phyloP scores from a whole-genome alignment of 2,329 filamentous ascomycete genomes.

The Neoascochyta sp. region DNA sequence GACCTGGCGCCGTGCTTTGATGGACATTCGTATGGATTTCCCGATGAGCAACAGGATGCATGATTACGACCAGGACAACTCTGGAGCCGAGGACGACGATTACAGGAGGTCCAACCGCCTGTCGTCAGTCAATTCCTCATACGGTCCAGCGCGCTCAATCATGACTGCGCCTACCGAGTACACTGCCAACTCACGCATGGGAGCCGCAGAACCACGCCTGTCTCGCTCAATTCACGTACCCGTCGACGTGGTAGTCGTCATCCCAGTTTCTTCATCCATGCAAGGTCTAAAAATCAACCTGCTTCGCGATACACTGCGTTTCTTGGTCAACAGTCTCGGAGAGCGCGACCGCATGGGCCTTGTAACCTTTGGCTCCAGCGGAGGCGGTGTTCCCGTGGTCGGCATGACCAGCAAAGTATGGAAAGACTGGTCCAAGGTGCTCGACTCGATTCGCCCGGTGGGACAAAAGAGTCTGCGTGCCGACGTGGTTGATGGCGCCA shows the following conservation, averaged over 20 bases:
- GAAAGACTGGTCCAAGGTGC: constrained; percentile 82
- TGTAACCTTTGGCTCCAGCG: constrained; percentile 93
- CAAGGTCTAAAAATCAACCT: constrained; percentile 98
- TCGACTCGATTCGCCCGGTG: constrained; percentile 84
- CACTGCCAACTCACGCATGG: constrained; percentile 61
- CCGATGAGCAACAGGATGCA: constrained; percentile 53
- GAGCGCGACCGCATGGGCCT: constrained; percentile 95
- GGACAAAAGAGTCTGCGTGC: constrained; percentile 95
- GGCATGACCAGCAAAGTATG: constrained; percentile 96
- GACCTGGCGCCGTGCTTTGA: constrained; percentile 81
- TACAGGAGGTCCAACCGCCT: constrained; percentile 66
- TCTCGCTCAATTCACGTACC: constrained; percentile 72
- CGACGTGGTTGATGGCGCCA: constrained; percentile 95
- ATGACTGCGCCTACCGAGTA: constrained; percentile 92
- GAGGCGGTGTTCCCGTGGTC: constrained; percentile 90
- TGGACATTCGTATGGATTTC: constrained; percentile 75
- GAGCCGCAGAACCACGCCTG: constrained; percentile 44
- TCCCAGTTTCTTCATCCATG: constrained; percentile 97
- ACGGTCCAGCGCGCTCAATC: constrained; percentile 75
- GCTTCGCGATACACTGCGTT: constrained; percentile 84
- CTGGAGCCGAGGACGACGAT: constrained; percentile 85
- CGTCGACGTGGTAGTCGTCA: constrained; percentile 91
- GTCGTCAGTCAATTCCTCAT: constrained; percentile 80
- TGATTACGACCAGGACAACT: constrained; percentile 76
- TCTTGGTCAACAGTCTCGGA: constrained; percentile 84